These are phyloP conservation scores for Hibiscus syriacus DNA, from an alignment of 345 rosid species.

Conservation along the genomic window DNA sequence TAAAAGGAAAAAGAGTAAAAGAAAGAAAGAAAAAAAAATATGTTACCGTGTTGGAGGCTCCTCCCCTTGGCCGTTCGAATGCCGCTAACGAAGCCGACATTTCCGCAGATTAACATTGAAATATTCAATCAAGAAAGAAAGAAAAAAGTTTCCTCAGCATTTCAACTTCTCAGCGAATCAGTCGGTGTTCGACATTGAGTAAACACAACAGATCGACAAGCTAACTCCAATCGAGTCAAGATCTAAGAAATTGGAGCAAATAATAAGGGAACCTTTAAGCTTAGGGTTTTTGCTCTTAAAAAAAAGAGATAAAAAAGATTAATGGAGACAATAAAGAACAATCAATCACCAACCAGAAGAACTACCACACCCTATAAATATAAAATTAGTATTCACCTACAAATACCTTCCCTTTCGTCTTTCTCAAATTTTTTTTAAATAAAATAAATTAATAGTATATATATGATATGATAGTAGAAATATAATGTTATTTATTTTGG, in stretches of 20 bases:
- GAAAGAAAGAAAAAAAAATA: no score
- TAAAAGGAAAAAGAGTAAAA: not conserved
- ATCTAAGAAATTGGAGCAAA: conserved; percentile 16
- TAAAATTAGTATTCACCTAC: not conserved
- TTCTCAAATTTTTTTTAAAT: not conserved
- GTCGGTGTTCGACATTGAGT: conserved; percentile 12
- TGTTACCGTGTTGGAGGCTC: conserved; percentile 69
- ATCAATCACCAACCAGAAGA: conserved; percentile 20
- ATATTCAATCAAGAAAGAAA: not conserved
- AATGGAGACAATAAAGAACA: conserved; percentile 16
- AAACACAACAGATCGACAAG: conserved; percentile 25
- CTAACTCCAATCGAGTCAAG: conserved; percentile 17
- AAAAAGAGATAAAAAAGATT: not conserved
- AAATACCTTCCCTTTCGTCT: not conserved
- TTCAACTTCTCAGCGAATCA: conserved; percentile 11
- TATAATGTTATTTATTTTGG: conserved; percentile 8
- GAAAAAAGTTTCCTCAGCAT: conserved; percentile 13
- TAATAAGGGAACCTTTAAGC: not conserved
- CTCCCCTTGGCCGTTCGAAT: conserved; percentile 70
- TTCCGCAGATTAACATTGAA: conserved; percentile 25
- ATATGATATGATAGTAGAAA: no score
- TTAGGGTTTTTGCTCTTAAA: conserved; percentile 15
- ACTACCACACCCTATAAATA: conserved; percentile 12
- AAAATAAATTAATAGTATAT: not conserved
- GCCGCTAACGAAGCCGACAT: conserved; percentile 85